Percentiles rank a stretch among this genome's conserved stretches.
These are phyloP conservation scores for Phytophthora vignae DNA, from an alignment of 352 stramenopile species.

Conservation along the genomic window DNA sequence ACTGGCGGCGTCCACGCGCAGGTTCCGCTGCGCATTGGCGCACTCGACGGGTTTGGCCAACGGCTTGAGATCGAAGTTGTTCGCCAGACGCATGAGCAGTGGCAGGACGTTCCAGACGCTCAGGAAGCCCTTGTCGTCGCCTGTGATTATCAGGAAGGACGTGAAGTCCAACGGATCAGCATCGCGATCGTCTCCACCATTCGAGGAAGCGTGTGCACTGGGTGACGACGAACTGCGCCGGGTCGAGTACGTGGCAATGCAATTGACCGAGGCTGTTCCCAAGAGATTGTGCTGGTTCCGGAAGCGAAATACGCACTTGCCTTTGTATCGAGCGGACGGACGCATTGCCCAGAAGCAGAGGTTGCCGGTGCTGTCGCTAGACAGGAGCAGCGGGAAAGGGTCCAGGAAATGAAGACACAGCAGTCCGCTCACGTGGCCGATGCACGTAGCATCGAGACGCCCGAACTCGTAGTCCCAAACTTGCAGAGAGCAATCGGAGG, in stretches of 20 bases:
- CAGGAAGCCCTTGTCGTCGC: conserved; percentile 83
- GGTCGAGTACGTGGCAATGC: conserved; percentile 46
- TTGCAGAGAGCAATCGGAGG: conserved; percentile 73
- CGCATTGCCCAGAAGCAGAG: conserved; percentile 83
- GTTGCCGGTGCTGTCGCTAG: conserved; percentile 76
- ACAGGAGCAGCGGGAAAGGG: conserved; percentile 72
- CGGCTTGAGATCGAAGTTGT: conserved; percentile 52
- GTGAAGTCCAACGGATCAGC: conserved; percentile 39
- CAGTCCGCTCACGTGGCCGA: conserved; percentile 77
- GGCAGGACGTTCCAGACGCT: conserved; percentile 78
- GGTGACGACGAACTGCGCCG: conserved; percentile 10
- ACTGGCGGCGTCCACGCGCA: conserved; percentile 71
- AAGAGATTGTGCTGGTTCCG: conserved; percentile 55
- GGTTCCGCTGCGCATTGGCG: conserved; percentile 72
- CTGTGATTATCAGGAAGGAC: conserved; percentile 66
- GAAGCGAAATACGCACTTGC: conserved; percentile 82
- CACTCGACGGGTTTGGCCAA: conserved; percentile 72
- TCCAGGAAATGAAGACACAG: conserved; percentile 77
- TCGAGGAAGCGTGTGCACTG: conserved; percentile 1
- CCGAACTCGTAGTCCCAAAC: conserved; percentile 92
- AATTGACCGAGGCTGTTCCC: conserved; percentile 58
- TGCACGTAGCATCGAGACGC: conserved; percentile 73
- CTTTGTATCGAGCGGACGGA: conserved; percentile 61
- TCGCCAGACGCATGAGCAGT: conserved; percentile 66
- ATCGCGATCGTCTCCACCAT: conserved; percentile 27